Evolutionary conservation across 2,329 filamentous ascomycete genomes (phyloP).

Genomic region (Penicillium sp.): DNA sequence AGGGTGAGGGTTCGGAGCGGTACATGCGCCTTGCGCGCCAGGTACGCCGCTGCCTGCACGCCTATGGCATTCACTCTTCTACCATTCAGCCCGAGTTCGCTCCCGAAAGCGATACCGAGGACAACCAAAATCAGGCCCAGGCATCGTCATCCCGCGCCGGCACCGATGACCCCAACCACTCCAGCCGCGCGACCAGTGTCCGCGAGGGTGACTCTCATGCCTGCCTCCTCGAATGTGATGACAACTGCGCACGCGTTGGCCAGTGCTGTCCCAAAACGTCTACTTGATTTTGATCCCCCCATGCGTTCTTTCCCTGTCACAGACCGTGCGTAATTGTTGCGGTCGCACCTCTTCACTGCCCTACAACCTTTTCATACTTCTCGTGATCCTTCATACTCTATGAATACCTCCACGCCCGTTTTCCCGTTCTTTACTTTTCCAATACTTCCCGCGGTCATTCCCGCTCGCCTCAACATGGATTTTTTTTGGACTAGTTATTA

Average conservation of each 20-base stretch:
- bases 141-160: constrained; percentile 31
- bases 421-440: background rate
- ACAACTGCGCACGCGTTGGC: constrained; percentile 49
- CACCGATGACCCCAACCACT: constrained; percentile 27
- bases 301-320: constrained; percentile 2
- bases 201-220: constrained; percentile 46
- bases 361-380: background rate
- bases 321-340: background rate
- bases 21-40: constrained; percentile 91
- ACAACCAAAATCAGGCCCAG: constrained; percentile 28
- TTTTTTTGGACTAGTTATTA: background rate
- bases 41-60: constrained; percentile 87
- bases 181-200: constrained; percentile 46
- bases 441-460: background rate
- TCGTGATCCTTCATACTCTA: background rate
- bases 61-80: constrained; percentile 93
- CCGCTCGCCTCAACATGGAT: background rate
- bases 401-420: background rate
- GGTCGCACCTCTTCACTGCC: constrained; percentile 16
- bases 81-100: constrained; percentile 92
- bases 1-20: constrained; percentile 74
- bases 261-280: constrained; percentile 51
- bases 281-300: constrained; percentile 23
- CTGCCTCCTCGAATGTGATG: constrained; percentile 57
- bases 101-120: constrained; percentile 46